Evolutionary conservation across 768 basidiomycete species (phyloP), one percentile per base, ranked within the genome.

Genomic region (Rhodotorula taiwanensis): DNA sequence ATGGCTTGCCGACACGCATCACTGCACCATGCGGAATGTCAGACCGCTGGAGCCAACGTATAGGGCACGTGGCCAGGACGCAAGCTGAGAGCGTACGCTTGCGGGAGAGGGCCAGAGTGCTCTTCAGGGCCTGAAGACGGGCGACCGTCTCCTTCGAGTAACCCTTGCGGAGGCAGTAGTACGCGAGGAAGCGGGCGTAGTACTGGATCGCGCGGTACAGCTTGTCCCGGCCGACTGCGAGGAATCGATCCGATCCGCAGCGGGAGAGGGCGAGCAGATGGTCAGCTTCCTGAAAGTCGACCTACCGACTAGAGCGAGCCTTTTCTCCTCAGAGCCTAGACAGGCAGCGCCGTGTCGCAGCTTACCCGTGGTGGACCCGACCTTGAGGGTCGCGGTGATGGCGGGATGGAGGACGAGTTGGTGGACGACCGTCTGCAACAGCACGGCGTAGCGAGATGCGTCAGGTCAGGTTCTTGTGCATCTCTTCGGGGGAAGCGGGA

Each of bases 141-240:
- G 82, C 81, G 15, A 86, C 88, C 51, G 86, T 81, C 15, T 81
- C 77, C 72, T 86, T 86, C 39, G 42, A 60, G 74, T 84, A 76
- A 21, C 88, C 90, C 54, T 83, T 81, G 13, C 79, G 79, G 52
- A 87, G 75, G 43, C 61, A 88, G 79, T 76, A 83, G 87, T 88
- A 98, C 2, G 89, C 86, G 67, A 89, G 83, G 74, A 97, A 84
- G 47, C 93, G 84, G 39, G 93, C 81, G 70, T 89, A 84, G 77
- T 91, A 97, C 78, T 99, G 95, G 57, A 91, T 75, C 27, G 88
- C 83, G 68, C 94, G 85, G 77, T 97, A 98, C 21, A 84, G 90
- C 84, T 99, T 97, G 80, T 97, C 94, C 52, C 92, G 81, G 15
- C 92, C 94, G 36, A 87, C 63, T 58, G 43, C 21, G 30, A 25